phyloP scores from a whole-genome alignment of 2,329 filamentous ascomycete genomes.

The Fusarium domesticum region DNA sequence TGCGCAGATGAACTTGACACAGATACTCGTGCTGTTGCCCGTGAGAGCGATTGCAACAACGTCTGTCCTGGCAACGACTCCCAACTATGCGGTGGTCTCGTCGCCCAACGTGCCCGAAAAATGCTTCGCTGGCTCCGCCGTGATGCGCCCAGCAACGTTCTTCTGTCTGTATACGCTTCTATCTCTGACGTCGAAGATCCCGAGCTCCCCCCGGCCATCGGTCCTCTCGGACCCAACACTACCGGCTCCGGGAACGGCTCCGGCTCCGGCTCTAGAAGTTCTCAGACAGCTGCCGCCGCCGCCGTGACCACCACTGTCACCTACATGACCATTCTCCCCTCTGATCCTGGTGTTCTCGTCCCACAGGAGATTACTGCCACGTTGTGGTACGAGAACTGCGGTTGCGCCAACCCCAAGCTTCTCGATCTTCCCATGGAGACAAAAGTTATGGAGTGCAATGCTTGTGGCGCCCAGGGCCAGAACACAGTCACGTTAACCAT shows the following conservation, averaged over 20 bases:
- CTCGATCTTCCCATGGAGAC: constrained; percentile 23
- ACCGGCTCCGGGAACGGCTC: neutral
- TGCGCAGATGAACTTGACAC: constrained; percentile 43
- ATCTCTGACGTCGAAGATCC: constrained; percentile 29
- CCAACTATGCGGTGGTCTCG: constrained; percentile 43
- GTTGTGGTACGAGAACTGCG: constrained; percentile 24
- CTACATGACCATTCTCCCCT: constrained; percentile 29
- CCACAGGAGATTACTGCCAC: constrained; percentile 34
- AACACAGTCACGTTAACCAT: constrained; percentile 25
- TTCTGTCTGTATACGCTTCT: constrained; percentile 45
- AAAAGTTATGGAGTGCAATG: constrained; percentile 19
- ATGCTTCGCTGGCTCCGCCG: constrained; percentile 15
- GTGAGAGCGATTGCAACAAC: constrained; percentile 32
- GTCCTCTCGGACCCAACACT: constrained; percentile 3
- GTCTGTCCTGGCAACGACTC: constrained; percentile 41
- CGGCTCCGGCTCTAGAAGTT: neutral
- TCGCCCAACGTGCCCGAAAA: constrained; percentile 2
- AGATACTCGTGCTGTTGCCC: constrained; percentile 36
- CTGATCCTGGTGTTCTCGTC: constrained; percentile 34
- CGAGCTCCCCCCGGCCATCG: constrained; percentile 36
- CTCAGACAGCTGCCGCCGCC: neutral
- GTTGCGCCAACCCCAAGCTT: constrained; percentile 17
- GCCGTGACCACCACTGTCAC: constrained; percentile 21
- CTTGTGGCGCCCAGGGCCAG: constrained; percentile 23
- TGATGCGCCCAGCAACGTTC: constrained; percentile 30